Percentiles rank a stretch among this genome's conserved stretches.
Conservation (phyloP, 106 monocot genomes). For the Allium cepa region DNA sequence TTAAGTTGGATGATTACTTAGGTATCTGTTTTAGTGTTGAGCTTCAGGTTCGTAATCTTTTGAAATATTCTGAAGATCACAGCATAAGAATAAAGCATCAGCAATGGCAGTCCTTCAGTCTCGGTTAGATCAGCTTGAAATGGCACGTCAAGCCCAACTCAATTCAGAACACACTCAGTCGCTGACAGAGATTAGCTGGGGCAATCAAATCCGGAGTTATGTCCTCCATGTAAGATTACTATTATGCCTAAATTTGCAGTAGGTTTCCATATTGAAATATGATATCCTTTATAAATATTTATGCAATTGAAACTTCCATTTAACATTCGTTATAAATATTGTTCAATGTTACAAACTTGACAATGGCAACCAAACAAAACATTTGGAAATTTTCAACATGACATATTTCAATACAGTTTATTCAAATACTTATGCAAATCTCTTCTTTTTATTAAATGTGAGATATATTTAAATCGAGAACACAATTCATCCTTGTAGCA, state of each 20-base stretch:
- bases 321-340: no score
- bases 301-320: no score
- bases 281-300: no score
- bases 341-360: no score
- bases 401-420: no score
- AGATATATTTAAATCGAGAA: no score
- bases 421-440: no score
- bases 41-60: neutral
- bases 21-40: neutral
- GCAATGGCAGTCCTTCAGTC: constrained; percentile 96
- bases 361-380: no score
- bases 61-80: constrained; percentile 44
- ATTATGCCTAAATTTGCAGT: neutral
- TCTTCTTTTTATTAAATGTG: no score
- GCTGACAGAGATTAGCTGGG: constrained; percentile 92
- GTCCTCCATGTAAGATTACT: constrained; percentile 64
- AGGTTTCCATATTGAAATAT: no score
- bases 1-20: neutral
- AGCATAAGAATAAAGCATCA: constrained; percentile 85
- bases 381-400: no score
- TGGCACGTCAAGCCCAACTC: constrained; percentile 82
- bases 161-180: constrained; percentile 91
- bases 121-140: constrained; percentile 87
- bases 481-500: no score
- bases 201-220: constrained; percentile 86